These are phyloP conservation scores for Vigna hirtella DNA, from an alignment of 306 rosid species.

Conservation along the genomic window DNA sequence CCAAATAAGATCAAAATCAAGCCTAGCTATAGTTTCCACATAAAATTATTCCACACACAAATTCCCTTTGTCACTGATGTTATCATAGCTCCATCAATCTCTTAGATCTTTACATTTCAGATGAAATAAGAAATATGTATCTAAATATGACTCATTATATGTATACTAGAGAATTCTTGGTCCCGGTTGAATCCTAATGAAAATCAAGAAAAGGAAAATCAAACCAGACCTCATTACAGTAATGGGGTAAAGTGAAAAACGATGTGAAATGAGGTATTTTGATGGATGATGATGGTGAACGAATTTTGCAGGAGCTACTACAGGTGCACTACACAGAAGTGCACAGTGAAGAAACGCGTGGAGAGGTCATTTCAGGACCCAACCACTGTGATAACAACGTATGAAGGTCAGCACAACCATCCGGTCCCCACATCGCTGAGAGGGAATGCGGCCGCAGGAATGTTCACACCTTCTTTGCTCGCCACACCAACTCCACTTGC, in stretches of 20 bases:
- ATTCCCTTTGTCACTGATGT: background rate
- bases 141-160: background rate
- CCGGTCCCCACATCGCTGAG: constrained; percentile 78
- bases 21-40: constrained; percentile 1
- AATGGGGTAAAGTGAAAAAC: background rate
- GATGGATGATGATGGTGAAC: background rate
- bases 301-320: constrained; percentile 71
- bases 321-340: constrained; percentile 85
- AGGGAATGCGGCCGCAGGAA: constrained; percentile 63
- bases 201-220: background rate
- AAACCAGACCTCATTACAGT: background rate
- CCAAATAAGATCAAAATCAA: background rate
- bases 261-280: background rate
- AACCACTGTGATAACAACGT: constrained; percentile 78
- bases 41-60: background rate
- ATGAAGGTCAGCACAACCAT: constrained; percentile 91
- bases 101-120: background rate
- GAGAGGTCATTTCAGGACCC: constrained; percentile 85
- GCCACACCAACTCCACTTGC: constrained; percentile 40
- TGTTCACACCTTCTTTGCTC: constrained; percentile 66
- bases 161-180: background rate
- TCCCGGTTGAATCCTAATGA: constrained; percentile 2
- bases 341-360: constrained; percentile 84
- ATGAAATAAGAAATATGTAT: background rate
- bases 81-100: constrained; percentile 10